These are phyloP conservation scores for Suillus subalutaceus DNA, from an alignment of 768 basidiomycete genomes.

Conservation along the genomic window DNA sequence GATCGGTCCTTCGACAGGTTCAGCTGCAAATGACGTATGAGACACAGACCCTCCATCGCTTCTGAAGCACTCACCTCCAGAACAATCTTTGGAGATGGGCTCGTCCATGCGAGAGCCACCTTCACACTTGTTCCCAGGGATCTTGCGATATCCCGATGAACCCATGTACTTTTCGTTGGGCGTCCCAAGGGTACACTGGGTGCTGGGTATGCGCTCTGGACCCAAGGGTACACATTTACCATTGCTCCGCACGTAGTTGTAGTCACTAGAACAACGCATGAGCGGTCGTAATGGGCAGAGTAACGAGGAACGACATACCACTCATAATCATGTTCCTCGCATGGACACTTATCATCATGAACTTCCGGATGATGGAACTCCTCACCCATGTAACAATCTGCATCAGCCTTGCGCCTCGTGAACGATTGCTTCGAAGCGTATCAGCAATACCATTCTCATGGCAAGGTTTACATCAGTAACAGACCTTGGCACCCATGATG, in stretches of 20 bases:
- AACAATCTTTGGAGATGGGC: conserved; percentile 72
- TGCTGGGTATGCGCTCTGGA: conserved; percentile 83
- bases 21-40: conserved; percentile 46
- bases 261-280: conserved; percentile 63
- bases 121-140: conserved; percentile 90
- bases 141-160: conserved; percentile 88
- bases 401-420: conserved; percentile 75
- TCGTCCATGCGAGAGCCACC: conserved; percentile 68
- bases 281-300: neutral
- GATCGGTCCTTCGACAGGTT: conserved; percentile 78
- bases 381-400: conserved; percentile 86
- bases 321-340: conserved; percentile 88
- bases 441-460: neutral
- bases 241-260: conserved; percentile 79
- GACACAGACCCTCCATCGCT: neutral
- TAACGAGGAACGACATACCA: conserved; percentile 56
- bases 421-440: conserved; percentile 85
- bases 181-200: conserved; percentile 55
- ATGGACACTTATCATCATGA: conserved; percentile 81
- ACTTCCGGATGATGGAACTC: conserved; percentile 87
- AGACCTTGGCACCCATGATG: conserved; percentile 92
- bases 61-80: conserved; percentile 52
- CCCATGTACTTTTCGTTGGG: conserved; percentile 72
- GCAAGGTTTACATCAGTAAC: conserved; percentile 16
- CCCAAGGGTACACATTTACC: conserved; percentile 81